Base-by-base conservation (phyloP, 306 rosid genomes). In the Sicyos baderoa region DNA sequence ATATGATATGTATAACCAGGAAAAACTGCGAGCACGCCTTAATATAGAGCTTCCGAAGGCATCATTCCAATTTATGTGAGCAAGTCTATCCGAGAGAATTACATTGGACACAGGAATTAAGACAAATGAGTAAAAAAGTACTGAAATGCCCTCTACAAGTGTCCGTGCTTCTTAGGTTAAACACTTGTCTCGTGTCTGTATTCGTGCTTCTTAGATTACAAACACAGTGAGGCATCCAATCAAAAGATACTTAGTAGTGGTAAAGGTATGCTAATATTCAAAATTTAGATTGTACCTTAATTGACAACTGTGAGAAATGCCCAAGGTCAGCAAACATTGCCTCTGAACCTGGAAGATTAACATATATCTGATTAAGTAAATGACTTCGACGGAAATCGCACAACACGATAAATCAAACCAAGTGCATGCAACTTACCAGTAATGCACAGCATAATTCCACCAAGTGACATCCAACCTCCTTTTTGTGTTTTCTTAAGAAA, bases 311-410 rank as follows among this genome's bases (percentile, higher is more conserved):
- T 3, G 97, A 85, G 54, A 93, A 93, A 85, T 93, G 98, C 21
- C 98, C 98, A 47, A 93, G 97, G 84, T 93, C 98, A 79, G 96
- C 98, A 83, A 93, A 93, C 98, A 93, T 93, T 57, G 97, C 98
- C 83, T 93, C 98, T 8, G 94, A 90, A 68, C 98, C 97, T 93
- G 50, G 45, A 53, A 53, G 49, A 53, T 59, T 22, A 29, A 59
- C 25, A 54, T 29, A 49, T 66, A 56, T 82, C 23, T 51, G 74
- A 77, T 58, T 75, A 70, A 27, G 66, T 32, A 58, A 70, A 59
- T 25, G 23, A 54, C 9, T 59, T 50, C 68, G 54, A 68, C 68
- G 69, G 48, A 32, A 54, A 47, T 19, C 54, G 29, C 66, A 74
- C 54, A 70, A 72, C 70, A 72, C 55, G 51, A 29, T 71, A 58